phyloP scores from a whole-genome alignment of 1,284 basidiomycete genomes.

The Hymenochaete sp. region DNA sequence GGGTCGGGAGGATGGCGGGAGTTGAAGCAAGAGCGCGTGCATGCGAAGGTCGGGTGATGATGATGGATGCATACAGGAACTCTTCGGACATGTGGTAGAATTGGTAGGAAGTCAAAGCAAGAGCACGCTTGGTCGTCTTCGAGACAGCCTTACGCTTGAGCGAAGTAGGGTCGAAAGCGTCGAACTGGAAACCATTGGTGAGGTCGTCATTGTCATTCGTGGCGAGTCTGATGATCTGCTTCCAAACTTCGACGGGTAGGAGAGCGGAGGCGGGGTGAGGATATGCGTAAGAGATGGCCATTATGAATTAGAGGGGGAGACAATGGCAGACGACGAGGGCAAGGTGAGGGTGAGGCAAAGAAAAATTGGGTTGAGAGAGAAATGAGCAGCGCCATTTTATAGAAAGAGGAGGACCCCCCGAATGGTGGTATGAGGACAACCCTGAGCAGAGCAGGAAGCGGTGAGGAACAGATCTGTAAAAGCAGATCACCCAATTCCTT shows the following conservation, averaged over 20 bases:
- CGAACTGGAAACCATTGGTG: neutral
- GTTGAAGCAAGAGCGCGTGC: neutral
- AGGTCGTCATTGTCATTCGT: neutral
- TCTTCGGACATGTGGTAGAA: conserved; percentile 11
- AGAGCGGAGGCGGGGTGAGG: neutral
- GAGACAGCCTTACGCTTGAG: neutral
- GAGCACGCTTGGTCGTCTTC: conserved; percentile 2
- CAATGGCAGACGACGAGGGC: neutral
- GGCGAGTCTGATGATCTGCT: conserved; percentile 9
- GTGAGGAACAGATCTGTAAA: too few relatives aligned
- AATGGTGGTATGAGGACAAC: too few relatives aligned
- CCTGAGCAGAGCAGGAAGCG: too few relatives aligned
- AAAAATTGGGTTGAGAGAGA: too few relatives aligned
- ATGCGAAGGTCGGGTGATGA: conserved; percentile 2
- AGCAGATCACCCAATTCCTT: too few relatives aligned
- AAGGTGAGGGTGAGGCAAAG: neutral
- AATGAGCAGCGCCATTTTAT: too few relatives aligned
- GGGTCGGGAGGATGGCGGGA: neutral
- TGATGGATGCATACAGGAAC: conserved; percentile 9
- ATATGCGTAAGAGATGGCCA: neutral
- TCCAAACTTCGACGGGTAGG: conserved; percentile 11
- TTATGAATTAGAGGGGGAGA: neutral
- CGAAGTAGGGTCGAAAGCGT: too few relatives aligned
- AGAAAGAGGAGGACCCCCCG: too few relatives aligned
- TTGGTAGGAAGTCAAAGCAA: conserved; percentile 9